Evolutionary conservation across 75 land plant species (phyloP), one percentile per base, ranked within the genome.

Genomic region (Pinus albicaulis): DNA sequence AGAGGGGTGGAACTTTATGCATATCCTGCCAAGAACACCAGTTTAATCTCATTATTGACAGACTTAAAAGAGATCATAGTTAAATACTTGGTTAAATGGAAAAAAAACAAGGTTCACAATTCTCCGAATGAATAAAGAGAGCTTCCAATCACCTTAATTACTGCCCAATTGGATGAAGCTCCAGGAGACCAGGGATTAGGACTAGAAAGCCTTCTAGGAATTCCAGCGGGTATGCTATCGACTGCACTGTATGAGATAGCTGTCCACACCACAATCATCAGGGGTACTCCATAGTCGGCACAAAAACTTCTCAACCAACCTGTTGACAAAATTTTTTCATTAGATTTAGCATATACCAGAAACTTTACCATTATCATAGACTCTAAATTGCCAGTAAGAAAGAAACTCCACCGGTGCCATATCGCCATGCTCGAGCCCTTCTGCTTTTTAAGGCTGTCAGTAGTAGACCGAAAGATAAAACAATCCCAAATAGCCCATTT

Each of bases 211-310:
- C 98, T 87, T 28, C 94, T 71, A 22, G 94, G 98, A 64, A 92
- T 86, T 15, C 92, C 92, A 73, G 68, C 65, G 8, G 98, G 92
- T 20, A 86, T 82, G 82, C 72, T 59, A 55, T 79, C 77, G n/a
- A 77, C 55, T 16, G 94, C 90, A 66, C 82, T 83, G 53, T 89
- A 93, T 20, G 99, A 96, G 41, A 96, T 78, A 2, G 81, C 94
- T 22, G 94, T 96, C 99, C 99, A 96, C 1, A 93, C 84, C 59
- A 96, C 80, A 73, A 96, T 92, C 99, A 96, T 88, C 44, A 93
- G 71, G 48, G 99, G 99, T 12, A 96, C 99, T 52, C 99, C 96
- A 84, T 93, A 96, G 57, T 93, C 96, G 53, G 99, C 96, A 80
- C 90, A 80, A 38, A 96, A 68, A 34, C 92, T 83, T 78, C 99